These are phyloP conservation scores for Stemphylium beticola DNA, from an alignment of 2,329 filamentous ascomycete genomes.

Conservation along the genomic window DNA sequence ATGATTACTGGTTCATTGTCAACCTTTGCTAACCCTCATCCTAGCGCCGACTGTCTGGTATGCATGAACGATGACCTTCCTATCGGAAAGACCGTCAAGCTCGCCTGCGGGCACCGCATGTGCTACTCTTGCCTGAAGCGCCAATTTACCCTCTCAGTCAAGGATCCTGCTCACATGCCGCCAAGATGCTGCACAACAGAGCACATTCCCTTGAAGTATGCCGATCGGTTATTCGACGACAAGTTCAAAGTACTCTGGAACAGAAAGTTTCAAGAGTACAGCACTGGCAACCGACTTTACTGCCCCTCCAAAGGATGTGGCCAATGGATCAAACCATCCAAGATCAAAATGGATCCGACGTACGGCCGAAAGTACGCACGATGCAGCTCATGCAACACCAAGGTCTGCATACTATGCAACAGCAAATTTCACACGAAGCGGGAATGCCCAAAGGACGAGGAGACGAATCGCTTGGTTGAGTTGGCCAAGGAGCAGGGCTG, in stretches of 20 bases:
- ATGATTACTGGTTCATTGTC: constrained; percentile 12
- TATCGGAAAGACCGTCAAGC: constrained; percentile 67
- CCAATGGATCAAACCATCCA: constrained; percentile 77
- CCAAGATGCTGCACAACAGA: constrained; percentile 79
- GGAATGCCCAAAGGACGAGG: constrained; percentile 75
- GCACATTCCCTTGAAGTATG: constrained; percentile 76
- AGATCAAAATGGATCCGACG: constrained; percentile 63
- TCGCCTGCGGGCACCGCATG: constrained; percentile 82
- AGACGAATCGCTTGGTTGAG: constrained; percentile 67
- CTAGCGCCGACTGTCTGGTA: constrained; percentile 72
- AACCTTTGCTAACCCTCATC: constrained; percentile 16
- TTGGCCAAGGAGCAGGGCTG: constrained; percentile 72
- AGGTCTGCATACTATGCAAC: constrained; percentile 77
- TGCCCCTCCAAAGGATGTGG: constrained; percentile 76
- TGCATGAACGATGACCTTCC: constrained; percentile 73
- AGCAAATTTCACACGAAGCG: constrained; percentile 71
- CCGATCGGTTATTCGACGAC: constrained; percentile 74
- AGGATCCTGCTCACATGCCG: constrained; percentile 81
- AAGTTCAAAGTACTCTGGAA: constrained; percentile 83
- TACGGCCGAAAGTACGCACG: constrained; percentile 67
- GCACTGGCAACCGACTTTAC: constrained; percentile 76
- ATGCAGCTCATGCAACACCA: constrained; percentile 74
- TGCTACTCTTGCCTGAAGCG: constrained; percentile 77
- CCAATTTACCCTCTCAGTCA: constrained; percentile 76
- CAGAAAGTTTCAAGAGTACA: constrained; percentile 77